A percentile compares a stretch with the other conserved stretches of the same genome.
phyloP scores from a whole-genome alignment of 371 early-diverging fungal species.

The Actinomortierella ambigua region DNA sequence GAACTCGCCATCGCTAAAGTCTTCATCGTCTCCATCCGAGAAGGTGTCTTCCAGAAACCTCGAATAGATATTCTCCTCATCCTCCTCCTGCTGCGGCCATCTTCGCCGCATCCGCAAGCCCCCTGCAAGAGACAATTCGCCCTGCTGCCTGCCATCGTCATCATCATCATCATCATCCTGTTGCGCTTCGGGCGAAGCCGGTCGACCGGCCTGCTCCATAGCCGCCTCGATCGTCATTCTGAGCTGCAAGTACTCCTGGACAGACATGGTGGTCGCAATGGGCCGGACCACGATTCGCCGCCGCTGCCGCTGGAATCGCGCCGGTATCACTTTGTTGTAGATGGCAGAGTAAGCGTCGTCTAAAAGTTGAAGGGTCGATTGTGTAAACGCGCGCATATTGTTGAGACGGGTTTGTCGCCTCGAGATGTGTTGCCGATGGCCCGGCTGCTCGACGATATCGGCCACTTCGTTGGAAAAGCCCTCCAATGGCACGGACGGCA shows the following conservation, averaged over 20 bases:
- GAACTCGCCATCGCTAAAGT: slow-evolving; percentile 19
- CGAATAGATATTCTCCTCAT: slow-evolving; percentile 29
- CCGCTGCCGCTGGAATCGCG: slow-evolving; percentile 20
- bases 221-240: slow-evolving; percentile 21
- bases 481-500: background rate
- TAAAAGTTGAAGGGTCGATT: slow-evolving; percentile 19
- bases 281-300: background rate
- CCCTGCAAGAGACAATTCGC: slow-evolving; percentile 1
- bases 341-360: slow-evolving; percentile 9
- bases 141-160: background rate
- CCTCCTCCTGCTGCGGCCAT: slow-evolving; percentile 20
- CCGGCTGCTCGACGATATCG: slow-evolving; percentile 29
- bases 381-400: slow-evolving; percentile 32
- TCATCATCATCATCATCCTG: background rate
- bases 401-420: slow-evolving; percentile 22
- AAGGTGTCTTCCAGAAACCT: slow-evolving; percentile 24
- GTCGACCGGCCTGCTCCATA: slow-evolving; percentile 15
- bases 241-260: slow-evolving; percentile 27
- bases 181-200: background rate
- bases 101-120: background rate
- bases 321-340: slow-evolving; percentile 30
- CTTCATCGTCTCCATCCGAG: slow-evolving; percentile 38
- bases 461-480: slow-evolving; percentile 38
- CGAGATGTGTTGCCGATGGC: slow-evolving; percentile 25
- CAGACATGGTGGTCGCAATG: slow-evolving; percentile 15